Percentiles rank a stretch among this genome's conserved stretches.
Evolutionary conservation across 2,329 filamentous ascomycete genomes (phyloP).

Genomic region (Raffaelea albimanens): DNA sequence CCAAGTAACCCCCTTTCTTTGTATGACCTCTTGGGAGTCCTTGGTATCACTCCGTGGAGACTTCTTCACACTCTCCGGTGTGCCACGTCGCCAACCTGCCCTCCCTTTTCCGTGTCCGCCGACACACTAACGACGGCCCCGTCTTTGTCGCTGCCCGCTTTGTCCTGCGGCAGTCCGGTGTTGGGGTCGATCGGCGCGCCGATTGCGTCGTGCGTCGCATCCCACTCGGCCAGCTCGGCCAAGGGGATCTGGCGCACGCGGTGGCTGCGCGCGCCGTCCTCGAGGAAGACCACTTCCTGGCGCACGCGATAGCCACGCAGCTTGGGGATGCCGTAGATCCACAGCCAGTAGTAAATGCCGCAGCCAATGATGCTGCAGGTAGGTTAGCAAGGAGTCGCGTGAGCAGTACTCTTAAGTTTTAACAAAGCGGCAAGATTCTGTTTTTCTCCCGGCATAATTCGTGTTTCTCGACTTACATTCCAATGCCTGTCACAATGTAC

Average conservation of each 20-base stretch:
- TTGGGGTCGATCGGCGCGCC: background rate
- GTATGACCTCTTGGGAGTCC: no score
- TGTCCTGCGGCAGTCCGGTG: background rate
- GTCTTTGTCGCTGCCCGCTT: no score
- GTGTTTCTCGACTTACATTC: no score
- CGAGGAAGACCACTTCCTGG: conserved; percentile 36
- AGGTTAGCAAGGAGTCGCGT: background rate
- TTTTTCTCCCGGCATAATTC: no score
- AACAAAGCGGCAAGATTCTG: no score
- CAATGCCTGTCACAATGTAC: conserved; percentile 56
- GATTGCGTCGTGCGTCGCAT: conserved; percentile 20
- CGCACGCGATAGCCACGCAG: conserved; percentile 33
- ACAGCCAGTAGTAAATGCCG: conserved; percentile 37
- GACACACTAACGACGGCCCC: no score
- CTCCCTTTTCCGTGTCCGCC: no score
- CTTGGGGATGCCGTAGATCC: conserved; percentile 34
- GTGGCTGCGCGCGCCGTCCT: conserved; percentile 34
- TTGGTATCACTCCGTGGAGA: no score
- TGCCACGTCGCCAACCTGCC: no score
- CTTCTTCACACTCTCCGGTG: no score
- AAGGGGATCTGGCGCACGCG: conserved; percentile 36
- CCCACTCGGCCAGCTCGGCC: conserved; percentile 32
- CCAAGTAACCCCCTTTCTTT: no score
- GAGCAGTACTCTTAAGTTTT: no score
- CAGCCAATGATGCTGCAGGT: conserved; percentile 20